Evolutionary conservation across 345 rosid species (phyloP), one percentile per base, ranked within the genome.

Genomic region (Populus nigra): DNA sequence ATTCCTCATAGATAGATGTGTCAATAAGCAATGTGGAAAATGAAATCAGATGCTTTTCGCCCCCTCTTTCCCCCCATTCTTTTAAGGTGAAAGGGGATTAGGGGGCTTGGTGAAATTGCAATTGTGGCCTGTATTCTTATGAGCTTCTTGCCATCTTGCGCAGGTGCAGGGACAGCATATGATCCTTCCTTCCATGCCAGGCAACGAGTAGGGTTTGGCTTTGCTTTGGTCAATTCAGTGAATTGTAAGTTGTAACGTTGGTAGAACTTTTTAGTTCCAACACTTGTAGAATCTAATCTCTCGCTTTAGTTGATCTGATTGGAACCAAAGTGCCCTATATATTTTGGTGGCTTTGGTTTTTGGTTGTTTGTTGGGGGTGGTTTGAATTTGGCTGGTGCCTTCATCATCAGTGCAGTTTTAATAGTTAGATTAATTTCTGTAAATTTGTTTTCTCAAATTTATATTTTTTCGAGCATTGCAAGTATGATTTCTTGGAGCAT

Each of bases 161-260:
- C 89, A 88, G 89, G 89, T 38, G 39, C 91, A 78, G 73, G 89
- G 88, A 66, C 87, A 84, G 81, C 87, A 88, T 78, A 81, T 86
- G 88, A 78, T 88, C 8, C 74, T 76, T 71, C 89, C 88, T 53
- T 83, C 86, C 68, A 84, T 88, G 89, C 91, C 81, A 39, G 89
- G 89, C 61, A 83, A 84, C 18, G 83, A 86, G 76, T 88, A 88
- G 85, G 57, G 35, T 41, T 45, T 18, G 47, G 45, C 69, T 53
- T 49, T 65, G 41, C 55, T 27, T 39, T 73, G 38, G 38, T 80
- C 62, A 72, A 50, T 57, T 77, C 71, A 29, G 35, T 69, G 69
- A 75, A 65, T 76, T 73, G 8, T 79, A 77, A 75, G 61, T 76
- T 73, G 8, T 79, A 75, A 82, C 73, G 39, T 59, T 79, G 84